Evolutionary conservation across 176 grass and related monocot species (phyloP), one percentile per base, ranked within the genome.

Genomic region (Oryza coarctata): DNA sequence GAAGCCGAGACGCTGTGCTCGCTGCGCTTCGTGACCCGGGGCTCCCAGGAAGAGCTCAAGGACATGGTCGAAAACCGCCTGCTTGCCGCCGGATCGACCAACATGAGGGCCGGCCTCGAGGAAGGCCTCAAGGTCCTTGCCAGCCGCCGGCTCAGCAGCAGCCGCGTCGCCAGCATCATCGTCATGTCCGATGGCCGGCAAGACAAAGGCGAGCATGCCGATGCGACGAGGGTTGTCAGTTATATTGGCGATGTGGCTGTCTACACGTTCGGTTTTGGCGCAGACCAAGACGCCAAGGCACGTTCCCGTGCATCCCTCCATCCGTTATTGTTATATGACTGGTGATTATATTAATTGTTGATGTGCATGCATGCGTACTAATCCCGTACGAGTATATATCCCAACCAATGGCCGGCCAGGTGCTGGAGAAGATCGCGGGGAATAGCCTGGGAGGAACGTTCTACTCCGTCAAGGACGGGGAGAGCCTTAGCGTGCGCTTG

Each of bases 241-340:
- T n/a, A n/a, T 5, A 6, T 80, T 45, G 20, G 73, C 26, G 7
- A 71, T 8, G 67, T 79, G 76, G 62, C 87, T 0, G 82, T 89
- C 6, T 83, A 89, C 64, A 89, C 87, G n/a, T 89, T 89, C 39
- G 87, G 82, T 28, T 89, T 89, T 25, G 82, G 87, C 32, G 71
- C 26, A 1, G 34, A 35, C 7, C 38, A 40, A 40, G 38, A 40
- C 38, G 38, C 38, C 38, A 40, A 40, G 38, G 38, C 31, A 32
- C 31, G 31, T 32, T 32, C 31, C 31, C 31, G 31, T 32, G 31
- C 31, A 32, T 40, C 38, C 38, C 5, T 40, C 38, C 38, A 9
- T 9, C 7, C 38, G 5, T 40, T 40, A 40, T n/a, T n/a, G n/a
- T 40, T 3, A 40, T 40, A 40, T 40, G 38, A 40, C 2, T 40